Conservation (phyloP, 2,329 filamentous ascomycete genomes). For the Sclerotinia glacialis region DNA sequence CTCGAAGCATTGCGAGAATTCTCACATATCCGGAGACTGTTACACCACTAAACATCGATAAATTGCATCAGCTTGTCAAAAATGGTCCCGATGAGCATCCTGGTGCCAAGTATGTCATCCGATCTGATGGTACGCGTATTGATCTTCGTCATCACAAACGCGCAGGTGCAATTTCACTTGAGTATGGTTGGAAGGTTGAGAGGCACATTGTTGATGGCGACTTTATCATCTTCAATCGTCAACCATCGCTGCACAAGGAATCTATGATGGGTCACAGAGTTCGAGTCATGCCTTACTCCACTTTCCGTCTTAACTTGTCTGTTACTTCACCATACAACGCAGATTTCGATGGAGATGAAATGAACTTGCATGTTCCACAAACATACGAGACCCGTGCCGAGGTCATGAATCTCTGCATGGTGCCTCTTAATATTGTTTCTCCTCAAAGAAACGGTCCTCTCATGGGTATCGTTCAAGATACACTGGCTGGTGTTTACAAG, state of each 20-base stretch:
- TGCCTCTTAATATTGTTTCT: constrained; percentile 98
- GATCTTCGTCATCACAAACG: constrained; percentile 92
- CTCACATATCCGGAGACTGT: constrained; percentile 97
- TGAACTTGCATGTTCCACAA: constrained; percentile 99
- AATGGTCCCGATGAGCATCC: constrained; percentile 95
- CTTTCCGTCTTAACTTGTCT: constrained; percentile 94
- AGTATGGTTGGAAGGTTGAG: constrained; percentile 99
- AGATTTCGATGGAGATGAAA: constrained; percentile 99
- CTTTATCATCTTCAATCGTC: constrained; percentile 99
- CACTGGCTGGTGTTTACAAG: constrained; percentile 94
- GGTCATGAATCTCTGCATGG: constrained; percentile 90
- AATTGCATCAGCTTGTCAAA: constrained; percentile 81
- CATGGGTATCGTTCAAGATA: constrained; percentile 99
- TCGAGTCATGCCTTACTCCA: constrained; percentile 97
- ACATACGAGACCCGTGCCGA: constrained; percentile 96
- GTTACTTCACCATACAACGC: constrained; percentile 99
- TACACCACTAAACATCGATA: constrained; percentile 95
- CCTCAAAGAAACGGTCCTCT: constrained; percentile 94
- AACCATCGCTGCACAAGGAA: constrained; percentile 98
- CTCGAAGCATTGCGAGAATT: constrained; percentile 85
- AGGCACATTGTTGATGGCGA: constrained; percentile 94
- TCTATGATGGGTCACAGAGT: constrained; percentile 99
- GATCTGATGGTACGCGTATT: constrained; percentile 88
- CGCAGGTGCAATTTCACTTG: constrained; percentile 75
- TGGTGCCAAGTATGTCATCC: constrained; percentile 93